A percentile compares a stretch with the other conserved stretches of the same genome.
phyloP scores from a whole-genome alignment of 306 rosid species.

The Cucumis hystrix region DNA sequence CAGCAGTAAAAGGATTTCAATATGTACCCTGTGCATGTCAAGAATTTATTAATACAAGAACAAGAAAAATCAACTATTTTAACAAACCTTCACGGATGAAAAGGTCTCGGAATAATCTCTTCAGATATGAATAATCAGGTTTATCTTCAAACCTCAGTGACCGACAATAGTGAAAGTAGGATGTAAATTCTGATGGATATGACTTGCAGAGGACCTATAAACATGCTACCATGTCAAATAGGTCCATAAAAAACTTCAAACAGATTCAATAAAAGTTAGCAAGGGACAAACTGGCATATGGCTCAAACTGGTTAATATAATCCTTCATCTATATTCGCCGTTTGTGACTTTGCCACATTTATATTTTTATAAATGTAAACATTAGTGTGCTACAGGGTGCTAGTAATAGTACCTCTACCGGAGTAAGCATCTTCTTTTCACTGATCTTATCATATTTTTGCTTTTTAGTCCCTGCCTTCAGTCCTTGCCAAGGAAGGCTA shows the following conservation, averaged over 20 bases:
- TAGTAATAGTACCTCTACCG: constrained; percentile 45
- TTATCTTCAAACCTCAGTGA: constrained; percentile 14
- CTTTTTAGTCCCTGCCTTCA: constrained; percentile 62
- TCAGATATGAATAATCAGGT: constrained; percentile 15
- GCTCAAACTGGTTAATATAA: background rate
- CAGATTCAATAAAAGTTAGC: background rate
- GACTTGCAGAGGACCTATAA: constrained; percentile 13
- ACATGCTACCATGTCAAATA: constrained; percentile 1
- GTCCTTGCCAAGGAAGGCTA: constrained; percentile 97
- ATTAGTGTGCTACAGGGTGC: background rate
- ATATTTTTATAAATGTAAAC: background rate
- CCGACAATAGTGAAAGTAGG: constrained; percentile 14
- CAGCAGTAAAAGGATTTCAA: background rate
- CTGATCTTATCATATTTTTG: constrained; percentile 75
- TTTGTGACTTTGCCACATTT: background rate
- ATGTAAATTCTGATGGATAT: constrained; percentile 13
- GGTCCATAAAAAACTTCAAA: background rate
- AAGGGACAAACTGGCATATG: background rate
- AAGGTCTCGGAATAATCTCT: constrained; percentile 15
- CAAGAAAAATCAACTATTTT: background rate
- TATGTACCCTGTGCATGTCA: background rate
- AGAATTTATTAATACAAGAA: background rate
- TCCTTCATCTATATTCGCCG: background rate
- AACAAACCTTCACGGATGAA: constrained; percentile 13
- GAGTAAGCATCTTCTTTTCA: constrained; percentile 68